These are phyloP conservation scores for Fusarium sp. DNA, from an alignment of 2,329 filamentous ascomycete species.

Conservation along the genomic window DNA sequence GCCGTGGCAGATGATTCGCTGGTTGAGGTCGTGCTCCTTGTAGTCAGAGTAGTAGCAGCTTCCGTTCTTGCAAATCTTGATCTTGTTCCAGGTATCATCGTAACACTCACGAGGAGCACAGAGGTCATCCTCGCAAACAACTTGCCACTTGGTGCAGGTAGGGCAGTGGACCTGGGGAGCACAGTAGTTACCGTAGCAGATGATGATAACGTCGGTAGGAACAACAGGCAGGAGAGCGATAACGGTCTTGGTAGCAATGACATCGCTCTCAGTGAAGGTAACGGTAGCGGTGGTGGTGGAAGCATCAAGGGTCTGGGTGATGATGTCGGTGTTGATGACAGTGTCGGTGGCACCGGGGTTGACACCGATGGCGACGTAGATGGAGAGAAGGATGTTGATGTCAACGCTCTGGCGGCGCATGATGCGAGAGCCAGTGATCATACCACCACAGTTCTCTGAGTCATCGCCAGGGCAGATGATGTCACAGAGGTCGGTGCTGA, in stretches of 20 bases:
- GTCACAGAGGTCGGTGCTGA: conserved; percentile 40
- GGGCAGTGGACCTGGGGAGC: conserved; percentile 45
- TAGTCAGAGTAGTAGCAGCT: conserved; percentile 49
- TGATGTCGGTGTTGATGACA: conserved; percentile 24
- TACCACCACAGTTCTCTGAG: conserved; percentile 45
- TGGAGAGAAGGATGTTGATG: conserved; percentile 39
- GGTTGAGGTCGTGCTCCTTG: conserved; percentile 47
- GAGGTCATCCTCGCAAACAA: conserved; percentile 52
- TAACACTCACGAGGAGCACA: conserved; percentile 48
- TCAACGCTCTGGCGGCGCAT: conserved; percentile 35
- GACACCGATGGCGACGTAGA: conserved; percentile 30
- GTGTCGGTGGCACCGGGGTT: conserved; percentile 26
- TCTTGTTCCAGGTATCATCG: conserved; percentile 46
- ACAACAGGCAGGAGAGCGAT: conserved; percentile 40
- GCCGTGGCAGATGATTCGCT: conserved; percentile 51
- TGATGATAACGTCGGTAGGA: conserved; percentile 40
- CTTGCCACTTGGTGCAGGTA: conserved; percentile 38
- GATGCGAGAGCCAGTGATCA: conserved; percentile 9
- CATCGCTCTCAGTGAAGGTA: conserved; percentile 43
- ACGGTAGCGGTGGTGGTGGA: conserved; percentile 42
- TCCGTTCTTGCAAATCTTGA: conserved; percentile 50
- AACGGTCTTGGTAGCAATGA: conserved; percentile 39
- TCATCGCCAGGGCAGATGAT: conserved; percentile 47
- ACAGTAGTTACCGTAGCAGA: conserved; percentile 49
- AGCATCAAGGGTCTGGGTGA: conserved; percentile 43